Evolutionary conservation across 2,329 filamentous ascomycete genomes (phyloP).

Genomic region (Fragosphaeria purpurea): DNA sequence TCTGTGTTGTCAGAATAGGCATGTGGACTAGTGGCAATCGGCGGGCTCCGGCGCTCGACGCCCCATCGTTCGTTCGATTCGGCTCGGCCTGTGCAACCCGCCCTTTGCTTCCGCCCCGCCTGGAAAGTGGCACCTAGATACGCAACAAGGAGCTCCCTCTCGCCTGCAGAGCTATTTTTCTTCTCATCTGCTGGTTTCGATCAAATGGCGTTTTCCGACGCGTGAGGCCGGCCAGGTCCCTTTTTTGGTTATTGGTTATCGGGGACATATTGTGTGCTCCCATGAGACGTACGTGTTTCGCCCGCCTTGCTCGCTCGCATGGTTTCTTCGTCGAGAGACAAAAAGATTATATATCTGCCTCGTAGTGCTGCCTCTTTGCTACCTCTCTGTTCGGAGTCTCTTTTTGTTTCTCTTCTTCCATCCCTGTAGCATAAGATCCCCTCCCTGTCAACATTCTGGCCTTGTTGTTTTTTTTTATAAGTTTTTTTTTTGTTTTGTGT

Average conservation of each 20-base stretch:
- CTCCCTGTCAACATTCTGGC: no score
- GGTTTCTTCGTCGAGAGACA: not conserved
- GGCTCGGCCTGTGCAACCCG: constrained; percentile 1
- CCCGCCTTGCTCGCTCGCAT: no score
- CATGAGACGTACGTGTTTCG: not conserved
- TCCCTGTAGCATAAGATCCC: no score
- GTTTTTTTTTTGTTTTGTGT: not conserved
- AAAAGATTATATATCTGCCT: not conserved
- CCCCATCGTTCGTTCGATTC: not conserved
- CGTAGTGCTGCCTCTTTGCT: no score
- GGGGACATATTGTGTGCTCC: not conserved
- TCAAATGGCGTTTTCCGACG: constrained; percentile 13
- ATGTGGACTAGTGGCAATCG: constrained; percentile 12
- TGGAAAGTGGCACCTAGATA: not conserved
- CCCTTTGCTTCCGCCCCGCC: not conserved
- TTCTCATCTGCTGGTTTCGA: constrained; percentile 2
- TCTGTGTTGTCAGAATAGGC: no score
- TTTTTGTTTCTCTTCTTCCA: not conserved
- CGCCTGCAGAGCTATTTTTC: not conserved
- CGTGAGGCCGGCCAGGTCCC: not conserved
- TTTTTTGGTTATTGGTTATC: not conserved
- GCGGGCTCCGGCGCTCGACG: constrained; percentile 16
- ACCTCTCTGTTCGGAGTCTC: no score
- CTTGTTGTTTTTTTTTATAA: no score
- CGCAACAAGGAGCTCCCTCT: not conserved